Conservation (phyloP, 257 asterid species). For the Solanum neorickii region DNA sequence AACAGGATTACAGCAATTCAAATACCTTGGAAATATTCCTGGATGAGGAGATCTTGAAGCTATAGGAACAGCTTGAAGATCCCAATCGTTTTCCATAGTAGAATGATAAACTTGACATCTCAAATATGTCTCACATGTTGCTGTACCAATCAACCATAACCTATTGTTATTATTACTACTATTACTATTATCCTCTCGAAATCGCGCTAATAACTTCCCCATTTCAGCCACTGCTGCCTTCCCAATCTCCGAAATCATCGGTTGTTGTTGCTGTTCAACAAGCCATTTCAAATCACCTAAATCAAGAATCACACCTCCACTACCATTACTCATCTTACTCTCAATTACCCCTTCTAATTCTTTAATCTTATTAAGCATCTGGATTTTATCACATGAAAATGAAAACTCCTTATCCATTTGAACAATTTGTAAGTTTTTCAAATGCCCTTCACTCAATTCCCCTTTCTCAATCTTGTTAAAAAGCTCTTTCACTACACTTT, state of each 20-base stretch:
- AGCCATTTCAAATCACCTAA: conserved; percentile 96
- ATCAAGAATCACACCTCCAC: conserved; percentile 63
- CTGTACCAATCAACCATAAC: conserved; percentile 88
- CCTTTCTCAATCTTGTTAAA: conserved; percentile 38
- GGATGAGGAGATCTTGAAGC: conserved; percentile 72
- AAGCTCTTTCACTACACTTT: conserved; percentile 56
- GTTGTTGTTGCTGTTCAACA: conserved; percentile 61
- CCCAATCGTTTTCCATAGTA: conserved; percentile 90
- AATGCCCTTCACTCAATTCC: conserved; percentile 27
- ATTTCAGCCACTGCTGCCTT: conserved; percentile 55
- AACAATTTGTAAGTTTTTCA: conserved; percentile 41
- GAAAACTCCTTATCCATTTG: conserved; percentile 40
- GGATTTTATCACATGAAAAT: conserved; percentile 18
- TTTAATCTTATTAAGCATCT: conserved; percentile 35
- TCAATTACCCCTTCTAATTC: conserved; percentile 48
- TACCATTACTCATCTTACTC: conserved; percentile 16
- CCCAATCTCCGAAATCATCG: conserved; percentile 47
- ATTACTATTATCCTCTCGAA: conserved; percentile 7
- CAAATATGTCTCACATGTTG: conserved; percentile 88
- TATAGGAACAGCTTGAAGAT: conserved; percentile 85
- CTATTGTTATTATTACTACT: neutral
- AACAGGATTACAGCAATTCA: neutral
- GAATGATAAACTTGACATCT: conserved; percentile 97
- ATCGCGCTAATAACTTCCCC: conserved; percentile 35
- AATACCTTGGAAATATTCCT: conserved; percentile 67